These are phyloP conservation scores for Fraxinus albicans DNA, from an alignment of 305 asterid genomes.

Conservation along the genomic window DNA sequence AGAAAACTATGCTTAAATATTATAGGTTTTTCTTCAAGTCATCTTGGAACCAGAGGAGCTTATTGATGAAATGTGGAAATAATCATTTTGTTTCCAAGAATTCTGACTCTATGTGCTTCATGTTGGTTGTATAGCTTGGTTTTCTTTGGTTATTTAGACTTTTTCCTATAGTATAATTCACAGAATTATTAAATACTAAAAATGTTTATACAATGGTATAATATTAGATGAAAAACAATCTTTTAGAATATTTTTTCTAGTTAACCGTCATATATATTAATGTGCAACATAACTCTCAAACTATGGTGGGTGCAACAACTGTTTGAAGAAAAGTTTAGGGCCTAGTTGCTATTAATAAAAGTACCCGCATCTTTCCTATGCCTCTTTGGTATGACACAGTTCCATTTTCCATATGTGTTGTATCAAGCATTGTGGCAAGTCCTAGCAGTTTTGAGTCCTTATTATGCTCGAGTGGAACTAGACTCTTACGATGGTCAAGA, in stretches of 20 bases:
- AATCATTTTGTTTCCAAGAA: neutral
- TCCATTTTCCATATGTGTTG: neutral
- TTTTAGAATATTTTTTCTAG: neutral
- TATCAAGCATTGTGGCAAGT: neutral
- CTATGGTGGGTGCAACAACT: neutral
- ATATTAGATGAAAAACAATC: neutral
- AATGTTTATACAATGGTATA: neutral
- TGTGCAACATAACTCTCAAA: neutral
- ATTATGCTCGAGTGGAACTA: neutral
- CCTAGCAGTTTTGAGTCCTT: neutral
- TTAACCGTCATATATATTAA: neutral
- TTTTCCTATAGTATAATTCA: neutral
- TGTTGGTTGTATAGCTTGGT: neutral
- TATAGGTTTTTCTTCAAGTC: neutral
- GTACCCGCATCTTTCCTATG: neutral
- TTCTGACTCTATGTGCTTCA: neutral
- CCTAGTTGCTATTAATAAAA: neutral
- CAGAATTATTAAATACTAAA: neutral
- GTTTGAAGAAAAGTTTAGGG: neutral
- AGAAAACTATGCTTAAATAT: neutral
- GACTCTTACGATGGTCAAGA: neutral
- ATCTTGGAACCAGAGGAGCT: neutral
- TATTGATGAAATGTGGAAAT: neutral
- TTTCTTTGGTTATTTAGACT: neutral
- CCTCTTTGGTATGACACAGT: neutral